Conservation (phyloP, 23 red algal species). For the Gracilaria caudata region DNA sequence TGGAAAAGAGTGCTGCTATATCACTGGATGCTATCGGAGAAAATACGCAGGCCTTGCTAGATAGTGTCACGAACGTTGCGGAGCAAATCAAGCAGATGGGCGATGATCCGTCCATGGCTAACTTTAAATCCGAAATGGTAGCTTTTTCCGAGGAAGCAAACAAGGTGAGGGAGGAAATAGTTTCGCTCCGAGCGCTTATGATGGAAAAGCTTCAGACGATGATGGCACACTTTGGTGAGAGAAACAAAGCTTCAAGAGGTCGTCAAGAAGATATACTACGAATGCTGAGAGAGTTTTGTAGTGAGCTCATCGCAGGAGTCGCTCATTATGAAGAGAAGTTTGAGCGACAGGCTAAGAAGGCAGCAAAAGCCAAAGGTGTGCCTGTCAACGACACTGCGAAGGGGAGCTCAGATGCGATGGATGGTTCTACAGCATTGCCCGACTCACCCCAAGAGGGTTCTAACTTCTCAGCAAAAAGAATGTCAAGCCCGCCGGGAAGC, state of each 20-base stretch:
- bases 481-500: neutral
- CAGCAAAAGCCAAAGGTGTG: constrained; percentile 17
- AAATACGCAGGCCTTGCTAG: constrained; percentile 70
- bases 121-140: constrained; percentile 91
- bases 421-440: neutral
- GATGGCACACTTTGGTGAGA: constrained; percentile 93
- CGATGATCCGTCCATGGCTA: constrained; percentile 69
- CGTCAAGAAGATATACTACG: constrained; percentile 84
- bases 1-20: constrained; percentile 69
- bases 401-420: neutral
- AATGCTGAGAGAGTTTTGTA: constrained; percentile 87
- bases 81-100: constrained; percentile 86
- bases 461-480: neutral
- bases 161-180: constrained; percentile 89
- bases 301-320: constrained; percentile 47
- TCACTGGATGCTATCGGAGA: constrained; percentile 93
- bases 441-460: constrained; percentile 20
- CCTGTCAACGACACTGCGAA: neutral
- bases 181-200: constrained; percentile 85
- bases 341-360: constrained; percentile 79
- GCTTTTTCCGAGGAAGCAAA: constrained; percentile 78
- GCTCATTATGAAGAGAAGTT: constrained; percentile 55
- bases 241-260: constrained; percentile 88
- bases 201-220: constrained; percentile 81
- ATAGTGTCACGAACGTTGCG: constrained; percentile 79